phyloP scores from a whole-genome alignment of 306 rosid genomes.

The Acacia confusa region DNA sequence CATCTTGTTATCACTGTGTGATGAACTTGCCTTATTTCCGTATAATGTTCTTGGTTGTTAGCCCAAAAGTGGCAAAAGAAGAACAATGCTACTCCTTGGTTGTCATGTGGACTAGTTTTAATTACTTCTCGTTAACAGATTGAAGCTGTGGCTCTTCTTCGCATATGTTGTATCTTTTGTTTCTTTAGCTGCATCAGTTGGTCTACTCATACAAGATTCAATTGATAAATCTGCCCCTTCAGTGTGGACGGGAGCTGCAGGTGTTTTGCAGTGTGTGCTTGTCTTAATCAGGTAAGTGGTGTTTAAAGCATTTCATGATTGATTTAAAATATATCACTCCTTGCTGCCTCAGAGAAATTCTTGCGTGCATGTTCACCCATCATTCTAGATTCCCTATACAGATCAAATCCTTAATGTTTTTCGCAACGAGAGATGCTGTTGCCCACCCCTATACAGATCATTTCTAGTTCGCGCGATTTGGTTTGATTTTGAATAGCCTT shows the following conservation, averaged over 20 bases:
- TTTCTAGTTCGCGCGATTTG: slow-evolving; percentile 29
- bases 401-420: not conserved
- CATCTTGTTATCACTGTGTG: not conserved
- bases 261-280: slow-evolving; percentile 83
- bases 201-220: slow-evolving; percentile 89
- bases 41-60: not conserved
- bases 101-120: slow-evolving; percentile 29
- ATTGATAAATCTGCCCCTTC: slow-evolving; percentile 79
- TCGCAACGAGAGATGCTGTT: slow-evolving; percentile 57
- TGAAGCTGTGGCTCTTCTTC: slow-evolving; percentile 98
- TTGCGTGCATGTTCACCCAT: not conserved
- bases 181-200: slow-evolving; percentile 96
- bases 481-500: not conserved
- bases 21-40: not conserved
- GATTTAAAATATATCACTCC: not conserved
- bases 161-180: slow-evolving; percentile 97
- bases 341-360: not conserved
- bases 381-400: not conserved
- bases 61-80: not conserved
- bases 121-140: slow-evolving; percentile 50
- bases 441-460: slow-evolving; percentile 64
- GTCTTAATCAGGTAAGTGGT: slow-evolving; percentile 77
- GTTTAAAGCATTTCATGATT: slow-evolving; percentile 22
- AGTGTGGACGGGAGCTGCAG: slow-evolving; percentile 96
- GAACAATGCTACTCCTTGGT: slow-evolving; percentile 19